These are phyloP conservation scores for Tuber aestivum DNA, from an alignment of 495 filamentous ascomycete species.

Conservation along the genomic window DNA sequence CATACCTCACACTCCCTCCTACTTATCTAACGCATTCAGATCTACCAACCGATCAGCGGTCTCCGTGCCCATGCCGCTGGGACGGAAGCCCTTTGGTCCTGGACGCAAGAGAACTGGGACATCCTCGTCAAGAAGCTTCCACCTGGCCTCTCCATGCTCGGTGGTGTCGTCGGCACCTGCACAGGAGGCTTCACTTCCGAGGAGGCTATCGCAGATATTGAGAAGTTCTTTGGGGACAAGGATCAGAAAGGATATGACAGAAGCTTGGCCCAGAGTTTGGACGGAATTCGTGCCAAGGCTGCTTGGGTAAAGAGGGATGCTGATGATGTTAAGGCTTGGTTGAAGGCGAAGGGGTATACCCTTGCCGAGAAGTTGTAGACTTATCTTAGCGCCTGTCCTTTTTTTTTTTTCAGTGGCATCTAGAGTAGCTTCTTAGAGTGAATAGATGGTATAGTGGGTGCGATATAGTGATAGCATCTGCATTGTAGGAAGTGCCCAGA, in stretches of 20 bases:
- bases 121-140: slow-evolving; percentile 70
- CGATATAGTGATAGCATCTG: background rate
- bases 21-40: slow-evolving; percentile 38
- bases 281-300: slow-evolving; percentile 57
- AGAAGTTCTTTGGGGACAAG: slow-evolving; percentile 72
- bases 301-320: slow-evolving; percentile 56
- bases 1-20: background rate
- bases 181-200: slow-evolving; percentile 73
- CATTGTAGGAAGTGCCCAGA: background rate
- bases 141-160: slow-evolving; percentile 75
- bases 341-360: slow-evolving; percentile 47
- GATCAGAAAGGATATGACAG: slow-evolving; percentile 70
- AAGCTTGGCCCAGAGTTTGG: slow-evolving; percentile 57
- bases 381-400: background rate
- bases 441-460: background rate
- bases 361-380: slow-evolving; percentile 40
- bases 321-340: slow-evolving; percentile 54
- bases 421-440: slow-evolving; percentile 5
- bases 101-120: slow-evolving; percentile 84
- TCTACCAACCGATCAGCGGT: slow-evolving; percentile 78
- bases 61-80: slow-evolving; percentile 72
- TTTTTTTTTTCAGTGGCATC: background rate
- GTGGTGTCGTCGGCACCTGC: slow-evolving; percentile 74
- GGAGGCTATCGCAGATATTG: slow-evolving; percentile 66
- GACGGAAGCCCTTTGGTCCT: slow-evolving; percentile 72